Percentiles rank a stretch among this genome's conserved stretches.
These are phyloP conservation scores for Yamadazyma siamensis DNA, from an alignment of 1,139 yeast species.

Conservation along the genomic window DNA sequence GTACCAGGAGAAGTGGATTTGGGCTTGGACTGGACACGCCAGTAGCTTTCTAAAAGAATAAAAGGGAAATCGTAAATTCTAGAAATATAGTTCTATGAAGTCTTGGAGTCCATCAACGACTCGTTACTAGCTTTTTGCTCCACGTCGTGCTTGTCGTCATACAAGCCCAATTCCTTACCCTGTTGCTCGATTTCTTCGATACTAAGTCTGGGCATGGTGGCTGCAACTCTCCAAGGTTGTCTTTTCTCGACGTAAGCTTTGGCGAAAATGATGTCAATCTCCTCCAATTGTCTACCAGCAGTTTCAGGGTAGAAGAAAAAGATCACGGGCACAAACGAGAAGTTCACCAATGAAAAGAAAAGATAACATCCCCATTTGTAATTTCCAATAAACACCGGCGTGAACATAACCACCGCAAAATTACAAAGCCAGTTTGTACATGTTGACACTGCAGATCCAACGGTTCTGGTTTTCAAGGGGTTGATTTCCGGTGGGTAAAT, in stretches of 20 bases:
- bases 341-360: constrained; percentile 42
- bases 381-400: constrained; percentile 39
- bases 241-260: constrained; percentile 45
- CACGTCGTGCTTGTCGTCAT: constrained; percentile 28
- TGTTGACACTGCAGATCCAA: constrained; percentile 50
- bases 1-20: constrained; percentile 7
- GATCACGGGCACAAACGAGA: constrained; percentile 36
- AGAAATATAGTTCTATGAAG: constrained; percentile 1
- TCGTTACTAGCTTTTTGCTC: constrained; percentile 10
- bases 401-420: constrained; percentile 48
- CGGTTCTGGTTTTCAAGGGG: constrained; percentile 60
- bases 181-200: constrained; percentile 45
- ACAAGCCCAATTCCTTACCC: constrained; percentile 46
- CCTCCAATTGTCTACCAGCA: constrained; percentile 47
- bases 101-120: constrained; percentile 5
- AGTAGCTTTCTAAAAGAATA: constrained; percentile 5
- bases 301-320: constrained; percentile 49
- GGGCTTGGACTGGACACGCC: constrained; percentile 12
- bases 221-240: constrained; percentile 51
- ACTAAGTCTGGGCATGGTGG: constrained; percentile 46
- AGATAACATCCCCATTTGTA: constrained; percentile 44
- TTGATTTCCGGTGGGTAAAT: constrained; percentile 62
- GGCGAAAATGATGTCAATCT: constrained; percentile 43
- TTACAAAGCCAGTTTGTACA: constrained; percentile 48
- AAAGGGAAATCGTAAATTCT: neutral